Base-by-base conservation (phyloP, 371 early-diverging fungal genomes). In the Gilbertella persicaria region DNA sequence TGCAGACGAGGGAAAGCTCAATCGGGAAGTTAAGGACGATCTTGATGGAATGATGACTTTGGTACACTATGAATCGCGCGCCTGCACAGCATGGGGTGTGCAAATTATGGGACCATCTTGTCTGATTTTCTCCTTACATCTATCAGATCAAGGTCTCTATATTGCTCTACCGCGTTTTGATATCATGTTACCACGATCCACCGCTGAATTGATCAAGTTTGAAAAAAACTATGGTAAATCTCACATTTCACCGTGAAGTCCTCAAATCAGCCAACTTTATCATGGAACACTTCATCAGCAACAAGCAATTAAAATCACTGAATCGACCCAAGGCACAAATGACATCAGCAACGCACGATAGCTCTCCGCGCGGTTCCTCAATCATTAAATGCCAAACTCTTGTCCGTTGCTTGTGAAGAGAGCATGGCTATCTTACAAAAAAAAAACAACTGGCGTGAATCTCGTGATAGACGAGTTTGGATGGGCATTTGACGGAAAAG, bases 121-220 rank as follows among this genome's bases (percentile, higher is more conserved):
- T 45, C 45, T 45, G 33, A 45, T 45, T 45, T 45, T 45, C 45
- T 45, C 33, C 45, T 33, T 45, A 45, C 45, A 45, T 45, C 33
- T 45, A 45, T 45, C 45, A 45, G 45, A 45, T 45, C 45, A 45
- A 45, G 45, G 45, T 45, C 45, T 45, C 45, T 45, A 45, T 44
- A 44, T 44, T 44, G 44, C 44, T 44, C 44, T 44, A 44, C 45
- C 33, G 33, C 45, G 45, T 45, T 45, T 45, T 45, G 45, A 45
- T 45, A 45, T 45, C 45, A 30, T 45, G 45, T 45, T 45, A 33
- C 33, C 45, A 45, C 45, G 45, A 45, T 45, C 45, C 45, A 45
- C 45, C 45, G 45, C 45, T 45, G 45, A 45, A 45, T 45, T 45
- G 45, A 45, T 45, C 26, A 45, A 45, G 29, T 45, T 45, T 30